Base-by-base conservation (phyloP, 2,329 filamentous ascomycete species). In the Epichloe coenophiala region DNA sequence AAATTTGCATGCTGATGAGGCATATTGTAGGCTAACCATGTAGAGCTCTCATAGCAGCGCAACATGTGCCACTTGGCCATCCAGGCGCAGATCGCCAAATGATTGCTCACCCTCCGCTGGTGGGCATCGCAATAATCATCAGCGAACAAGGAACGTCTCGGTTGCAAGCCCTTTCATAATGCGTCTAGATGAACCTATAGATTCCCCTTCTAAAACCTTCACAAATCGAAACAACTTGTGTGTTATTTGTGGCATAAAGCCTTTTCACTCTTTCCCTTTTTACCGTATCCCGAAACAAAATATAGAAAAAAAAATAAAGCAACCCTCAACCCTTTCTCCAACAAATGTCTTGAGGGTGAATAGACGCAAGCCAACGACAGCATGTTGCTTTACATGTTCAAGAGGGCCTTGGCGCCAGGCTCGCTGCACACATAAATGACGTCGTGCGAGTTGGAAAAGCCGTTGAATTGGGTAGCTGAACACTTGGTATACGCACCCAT, bases 401-500 rank as follows among this genome's bases (percentile, higher is more conserved):
- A 68, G 47, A 95, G 72, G 15, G 86, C 88, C 58, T 75, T 77
- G 31, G 90, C 93, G 45, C 88, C 91, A 19, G 86, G 78, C 78
- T 98, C 93, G 68, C 89, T 96, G 66, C 85, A 95, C 59, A 97
- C 85, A 65, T 97, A 97, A 57, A 97, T 83, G 56, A 94, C 85
- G 61, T 95, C 86, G 67, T 98, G 93, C 59, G 82, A 77, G 69
- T 97, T 88, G 50, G 83, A 86, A 71, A 97, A 98, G 56, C 93
- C 93, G 60, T 98, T 98, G 83, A 98, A 98, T 63, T 86, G 83
- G 51, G 93, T 98, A 56, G 93, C 91, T 53, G 89, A 96, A 76
- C 91, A 97, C 76, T 90, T 95, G 60, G 93, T 97, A 70, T 98
- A 98, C 23, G 93, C 91, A 50, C 93, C 93, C 93, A 98, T 98